These are phyloP conservation scores for Plasmodium sp. DNA, from an alignment of 169 alveolate genomes.

Conservation along the genomic window DNA sequence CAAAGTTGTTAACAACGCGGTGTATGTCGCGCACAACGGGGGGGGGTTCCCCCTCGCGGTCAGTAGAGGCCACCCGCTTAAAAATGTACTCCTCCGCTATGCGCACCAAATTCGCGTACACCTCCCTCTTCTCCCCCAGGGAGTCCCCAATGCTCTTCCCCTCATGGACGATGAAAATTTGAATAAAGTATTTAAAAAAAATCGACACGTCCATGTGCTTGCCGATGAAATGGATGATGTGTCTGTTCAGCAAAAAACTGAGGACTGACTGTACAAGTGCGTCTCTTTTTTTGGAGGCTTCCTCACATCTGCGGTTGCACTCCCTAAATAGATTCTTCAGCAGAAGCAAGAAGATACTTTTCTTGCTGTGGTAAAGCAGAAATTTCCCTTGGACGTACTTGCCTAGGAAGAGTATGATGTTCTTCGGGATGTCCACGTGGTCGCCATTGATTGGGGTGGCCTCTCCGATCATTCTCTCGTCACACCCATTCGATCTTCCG, in stretches of 20 bases:
- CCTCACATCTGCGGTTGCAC: not conserved
- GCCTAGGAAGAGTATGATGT: slow-evolving; percentile 11
- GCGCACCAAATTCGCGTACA: not conserved
- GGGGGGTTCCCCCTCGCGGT: not conserved
- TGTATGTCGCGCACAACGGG: not conserved
- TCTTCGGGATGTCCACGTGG: not conserved
- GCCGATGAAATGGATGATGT: slow-evolving; percentile 2
- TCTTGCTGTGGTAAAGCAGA: slow-evolving; percentile 30
- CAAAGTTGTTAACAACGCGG: not conserved
- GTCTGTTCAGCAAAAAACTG: slow-evolving; percentile 7
- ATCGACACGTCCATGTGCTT: slow-evolving; percentile 17
- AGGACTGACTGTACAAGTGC: not conserved
- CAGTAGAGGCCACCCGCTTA: not conserved
- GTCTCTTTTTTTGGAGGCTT: not conserved
- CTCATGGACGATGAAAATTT: slow-evolving; percentile 13
- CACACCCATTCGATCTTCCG: not conserved
- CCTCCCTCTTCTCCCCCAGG: slow-evolving; percentile 5
- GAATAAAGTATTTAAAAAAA: slow-evolving; percentile 28
- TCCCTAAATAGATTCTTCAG: slow-evolving; percentile 38
- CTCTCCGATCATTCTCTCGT: not conserved
- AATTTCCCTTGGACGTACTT: slow-evolving; percentile 13
- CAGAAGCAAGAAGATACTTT: slow-evolving; percentile 14
- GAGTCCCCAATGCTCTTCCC: slow-evolving; percentile 32
- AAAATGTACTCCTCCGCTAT: slow-evolving; percentile 43
- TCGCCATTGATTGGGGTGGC: not conserved